Conservation (phyloP, 163 green algal genomes). For the Scenedesmus sp. region DNA sequence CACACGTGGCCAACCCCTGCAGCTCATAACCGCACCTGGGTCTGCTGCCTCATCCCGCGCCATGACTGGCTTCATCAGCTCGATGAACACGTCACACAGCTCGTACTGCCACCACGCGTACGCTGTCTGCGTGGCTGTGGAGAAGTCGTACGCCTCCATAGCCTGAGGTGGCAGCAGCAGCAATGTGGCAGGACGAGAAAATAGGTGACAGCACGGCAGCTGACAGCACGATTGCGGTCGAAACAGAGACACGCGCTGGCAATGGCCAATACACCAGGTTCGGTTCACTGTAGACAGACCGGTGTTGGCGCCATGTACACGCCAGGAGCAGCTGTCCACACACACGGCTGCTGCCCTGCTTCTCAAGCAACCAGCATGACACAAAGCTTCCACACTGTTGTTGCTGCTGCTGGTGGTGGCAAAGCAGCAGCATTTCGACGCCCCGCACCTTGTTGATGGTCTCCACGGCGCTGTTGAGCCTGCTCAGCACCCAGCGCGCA, state of each 20-base stretch:
- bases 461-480: slow-evolving; percentile 74
- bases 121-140: slow-evolving; percentile 78
- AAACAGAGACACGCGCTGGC: neutral
- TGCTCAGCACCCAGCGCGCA: slow-evolving; percentile 88
- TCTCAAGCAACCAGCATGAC: neutral
- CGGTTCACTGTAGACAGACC: too few relatives aligned
- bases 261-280: too few relatives aligned
- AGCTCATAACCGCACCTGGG: neutral
- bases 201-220: slow-evolving; percentile 1
- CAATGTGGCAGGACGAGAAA: neutral
- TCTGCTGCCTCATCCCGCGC: slow-evolving; percentile 46
- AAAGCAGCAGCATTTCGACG: neutral
- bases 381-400: neutral
- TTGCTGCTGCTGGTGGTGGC: too few relatives aligned
- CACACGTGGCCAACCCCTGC: neutral
- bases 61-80: slow-evolving; percentile 97
- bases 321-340: too few relatives aligned
- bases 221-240: neutral
- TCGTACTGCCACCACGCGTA: slow-evolving; percentile 95
- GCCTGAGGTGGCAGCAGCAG: slow-evolving; percentile 37
- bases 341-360: neutral
- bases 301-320: too few relatives aligned
- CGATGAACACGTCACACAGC: slow-evolving; percentile 99
- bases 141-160: slow-evolving; percentile 93
- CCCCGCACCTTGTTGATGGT: slow-evolving; percentile 55